Conservation (phyloP, 2,329 filamentous ascomycete species). For the Hypocrella siamensis region DNA sequence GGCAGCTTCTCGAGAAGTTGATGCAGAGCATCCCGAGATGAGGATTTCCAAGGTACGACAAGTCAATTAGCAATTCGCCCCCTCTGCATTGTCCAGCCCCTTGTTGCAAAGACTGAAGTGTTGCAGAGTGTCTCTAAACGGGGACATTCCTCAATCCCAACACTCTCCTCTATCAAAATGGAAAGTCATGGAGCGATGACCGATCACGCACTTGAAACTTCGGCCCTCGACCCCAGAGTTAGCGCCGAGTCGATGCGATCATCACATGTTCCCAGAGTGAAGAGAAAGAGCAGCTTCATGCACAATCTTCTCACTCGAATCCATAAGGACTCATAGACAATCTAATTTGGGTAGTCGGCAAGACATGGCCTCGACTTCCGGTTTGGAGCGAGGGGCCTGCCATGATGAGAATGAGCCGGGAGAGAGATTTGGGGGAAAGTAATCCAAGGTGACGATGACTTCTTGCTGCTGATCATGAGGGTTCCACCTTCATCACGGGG, state of each 20-base stretch:
- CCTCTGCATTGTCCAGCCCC: not conserved
- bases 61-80: not conserved
- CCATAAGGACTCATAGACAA: not conserved
- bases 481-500: no score
- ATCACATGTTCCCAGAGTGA: not conserved
- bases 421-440: no score
- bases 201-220: no score
- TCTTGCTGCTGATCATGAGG: no score
- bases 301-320: slow-evolving; percentile 5
- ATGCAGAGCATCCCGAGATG: no score
- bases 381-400: no score
- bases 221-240: not conserved
- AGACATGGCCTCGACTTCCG: no score
- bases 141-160: not conserved
- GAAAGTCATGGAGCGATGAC: no score
- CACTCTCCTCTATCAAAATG: not conserved
- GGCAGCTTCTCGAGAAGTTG: no score
- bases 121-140: not conserved
- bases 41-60: not conserved
- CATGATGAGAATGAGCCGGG: no score
- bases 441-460: no score
- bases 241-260: not conserved
- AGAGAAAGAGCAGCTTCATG: slow-evolving; percentile 7
- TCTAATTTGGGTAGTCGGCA: no score
- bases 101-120: not conserved